Evolutionary conservation across 495 filamentous ascomycete species (phyloP).

Genomic region (Aspergillus egyptiacus): DNA sequence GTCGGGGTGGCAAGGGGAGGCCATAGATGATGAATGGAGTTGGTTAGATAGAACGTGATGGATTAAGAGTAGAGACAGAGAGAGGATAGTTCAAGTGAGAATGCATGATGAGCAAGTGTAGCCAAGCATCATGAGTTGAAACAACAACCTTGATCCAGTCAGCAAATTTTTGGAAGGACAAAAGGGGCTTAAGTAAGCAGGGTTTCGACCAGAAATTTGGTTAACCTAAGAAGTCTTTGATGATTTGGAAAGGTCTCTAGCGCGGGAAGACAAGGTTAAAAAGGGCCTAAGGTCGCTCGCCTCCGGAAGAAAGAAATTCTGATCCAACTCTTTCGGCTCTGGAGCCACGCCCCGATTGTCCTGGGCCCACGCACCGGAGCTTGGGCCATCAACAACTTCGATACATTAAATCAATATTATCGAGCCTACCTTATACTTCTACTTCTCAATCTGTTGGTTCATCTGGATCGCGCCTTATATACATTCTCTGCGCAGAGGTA

Average conservation of each 20-base stretch:
- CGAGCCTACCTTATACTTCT: background rate
- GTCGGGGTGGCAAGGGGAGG: conserved; percentile 15
- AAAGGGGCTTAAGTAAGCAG: conserved; percentile 5
- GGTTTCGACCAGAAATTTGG: background rate
- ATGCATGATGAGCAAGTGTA: background rate
- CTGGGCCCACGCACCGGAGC: conserved; percentile 20
- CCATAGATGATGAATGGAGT: background rate
- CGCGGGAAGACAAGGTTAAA: conserved; percentile 23
- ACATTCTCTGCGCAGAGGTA: background rate
- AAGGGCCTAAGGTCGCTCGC: conserved; percentile 16
- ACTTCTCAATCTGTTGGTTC: background rate
- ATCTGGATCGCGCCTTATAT: background rate
- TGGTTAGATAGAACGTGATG: background rate
- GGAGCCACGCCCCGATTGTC: conserved; percentile 16
- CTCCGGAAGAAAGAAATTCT: conserved; percentile 15
- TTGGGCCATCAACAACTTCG: conserved; percentile 1
- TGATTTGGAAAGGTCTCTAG: conserved; percentile 14
- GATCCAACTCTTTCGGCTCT: conserved; percentile 17
- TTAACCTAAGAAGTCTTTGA: conserved; percentile 12
- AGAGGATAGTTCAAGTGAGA: background rate
- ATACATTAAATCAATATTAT: background rate
- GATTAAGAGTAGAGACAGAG: background rate
- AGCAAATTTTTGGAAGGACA: background rate
- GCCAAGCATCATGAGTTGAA: too few relatives aligned
- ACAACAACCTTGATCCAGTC: too few relatives aligned